Evolutionary conservation across 2,329 filamentous ascomycete genomes (phyloP).

Genomic region (Niveomyces coronatus): DNA sequence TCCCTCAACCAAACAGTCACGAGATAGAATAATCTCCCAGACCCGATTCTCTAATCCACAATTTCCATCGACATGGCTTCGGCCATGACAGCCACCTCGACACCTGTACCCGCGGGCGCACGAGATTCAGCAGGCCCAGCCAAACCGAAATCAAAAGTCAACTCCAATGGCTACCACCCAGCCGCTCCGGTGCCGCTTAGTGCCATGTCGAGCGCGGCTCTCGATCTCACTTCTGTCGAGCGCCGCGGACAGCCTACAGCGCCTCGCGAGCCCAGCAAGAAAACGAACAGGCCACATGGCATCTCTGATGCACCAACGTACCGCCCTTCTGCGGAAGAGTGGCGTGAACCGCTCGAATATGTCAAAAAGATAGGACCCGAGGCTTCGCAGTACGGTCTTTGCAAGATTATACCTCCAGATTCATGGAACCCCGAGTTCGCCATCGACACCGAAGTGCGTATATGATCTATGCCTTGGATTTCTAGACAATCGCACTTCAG

Average conservation of each 20-base stretch:
- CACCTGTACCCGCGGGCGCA: conserved; percentile 4
- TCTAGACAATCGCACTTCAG: too few species aligned
- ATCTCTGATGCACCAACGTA: conserved; percentile 87
- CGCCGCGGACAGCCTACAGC: conserved; percentile 74
- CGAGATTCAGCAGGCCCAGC: conserved; percentile 14
- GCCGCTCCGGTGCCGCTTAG: conserved; percentile 41
- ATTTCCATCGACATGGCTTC: too few species aligned
- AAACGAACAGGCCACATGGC: conserved; percentile 69
- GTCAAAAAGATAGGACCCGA: conserved; percentile 86
- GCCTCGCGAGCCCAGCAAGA: conserved; percentile 65
- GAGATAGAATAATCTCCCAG: not conserved
- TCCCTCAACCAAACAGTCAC: too few species aligned
- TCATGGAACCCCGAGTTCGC: conserved; percentile 92
- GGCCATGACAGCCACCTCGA: conserved; percentile 4
- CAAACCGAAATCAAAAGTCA: conserved; percentile 43
- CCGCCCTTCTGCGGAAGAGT: conserved; percentile 83
- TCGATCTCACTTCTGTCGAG: conserved; percentile 86
- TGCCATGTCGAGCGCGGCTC: conserved; percentile 46
- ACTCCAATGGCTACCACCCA: conserved; percentile 43
- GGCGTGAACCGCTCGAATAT: conserved; percentile 87
- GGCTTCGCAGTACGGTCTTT: conserved; percentile 78
- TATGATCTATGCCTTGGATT: too few species aligned
- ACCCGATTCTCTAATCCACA: not conserved
- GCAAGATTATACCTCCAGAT: conserved; percentile 91
- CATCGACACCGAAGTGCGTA: conserved; percentile 97